Base-by-base conservation (phyloP, 441 rosid genomes). In the Populus trichocarpa region DNA sequence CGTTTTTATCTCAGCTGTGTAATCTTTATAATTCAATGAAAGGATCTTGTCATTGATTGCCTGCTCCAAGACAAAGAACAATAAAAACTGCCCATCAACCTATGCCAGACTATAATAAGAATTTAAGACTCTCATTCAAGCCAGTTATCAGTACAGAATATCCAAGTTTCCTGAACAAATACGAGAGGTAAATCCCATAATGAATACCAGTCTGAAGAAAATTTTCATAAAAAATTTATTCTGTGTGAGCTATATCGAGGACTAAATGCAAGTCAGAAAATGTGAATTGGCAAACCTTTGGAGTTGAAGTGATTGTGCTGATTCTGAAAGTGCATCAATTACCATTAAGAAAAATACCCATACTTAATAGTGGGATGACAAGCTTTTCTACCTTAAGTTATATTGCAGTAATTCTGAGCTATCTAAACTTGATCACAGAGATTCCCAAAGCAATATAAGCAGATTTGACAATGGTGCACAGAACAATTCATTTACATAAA, bases 11-110 rank as follows among this genome's bases (percentile, higher is more conserved):
- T 95, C 99, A 14, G 93, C 92, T 0, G 92, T 91, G 81, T 89
- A 86, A 69, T 90, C 94, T 84, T 86, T 89, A 40, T 88, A 95
- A 22, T 88, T 90, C 89, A 92, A 83, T 8, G 99, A 93, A 69
- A 90, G 73, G 74, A 95, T 91, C 90, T 82, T 93, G 64, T 92
- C 93, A 72, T 92, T 88, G 84, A 95, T 95, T 79, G 90, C 96
- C 99, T 95, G 90, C 75, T 77, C 81, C 81, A 91, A 69, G 74
- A 77, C 11, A 26, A 40, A 80, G 32, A 82, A 35, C 25, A 68
- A 69, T 42, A 72, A 57, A 59, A 57, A 33, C 72, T 20, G 5
- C 67, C 67, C 13, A 72, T 77, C 65, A 67, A 80, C 66, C 72
- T 22, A 78, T 66, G 61, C 26, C 71, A 53, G 61, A 67, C 28